Percentiles rank a stretch among this genome's conserved stretches.
phyloP scores from a whole-genome alignment of 73 alveolate species.

The Tetrahymena elliotti region DNA sequence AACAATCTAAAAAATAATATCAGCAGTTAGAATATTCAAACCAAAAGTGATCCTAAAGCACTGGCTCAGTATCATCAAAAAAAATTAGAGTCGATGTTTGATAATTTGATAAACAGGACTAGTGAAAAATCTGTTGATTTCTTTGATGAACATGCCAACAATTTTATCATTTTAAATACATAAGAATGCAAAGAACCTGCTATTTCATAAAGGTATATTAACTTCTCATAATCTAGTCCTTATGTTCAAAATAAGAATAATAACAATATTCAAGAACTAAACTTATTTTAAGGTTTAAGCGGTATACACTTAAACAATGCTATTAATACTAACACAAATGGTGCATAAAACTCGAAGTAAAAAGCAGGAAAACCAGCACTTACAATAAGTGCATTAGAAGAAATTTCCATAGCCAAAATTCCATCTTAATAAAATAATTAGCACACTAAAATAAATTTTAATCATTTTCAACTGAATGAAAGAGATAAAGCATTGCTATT shows the following conservation, averaged over 20 bases:
- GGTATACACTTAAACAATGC: not conserved
- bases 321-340: not conserved
- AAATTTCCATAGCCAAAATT: not conserved
- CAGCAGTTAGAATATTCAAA: not conserved
- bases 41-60: not conserved
- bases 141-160: not conserved
- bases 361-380: not conserved
- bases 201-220: not conserved
- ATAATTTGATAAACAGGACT: not conserved
- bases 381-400: not conserved
- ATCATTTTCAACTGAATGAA: not conserved
- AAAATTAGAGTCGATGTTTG: not conserved
- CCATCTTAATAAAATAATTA: not conserved
- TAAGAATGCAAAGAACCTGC: not conserved
- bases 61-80: not conserved
- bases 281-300: not conserved
- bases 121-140: not conserved
- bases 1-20: not conserved
- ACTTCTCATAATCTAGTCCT: not conserved
- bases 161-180: not conserved
- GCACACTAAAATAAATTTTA: not conserved
- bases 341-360: too few species aligned
- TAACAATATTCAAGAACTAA: not conserved
- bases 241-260: not conserved
- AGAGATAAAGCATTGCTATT: not conserved